phyloP scores from a whole-genome alignment of 805 yeast species.

The Ogataea naganishii region DNA sequence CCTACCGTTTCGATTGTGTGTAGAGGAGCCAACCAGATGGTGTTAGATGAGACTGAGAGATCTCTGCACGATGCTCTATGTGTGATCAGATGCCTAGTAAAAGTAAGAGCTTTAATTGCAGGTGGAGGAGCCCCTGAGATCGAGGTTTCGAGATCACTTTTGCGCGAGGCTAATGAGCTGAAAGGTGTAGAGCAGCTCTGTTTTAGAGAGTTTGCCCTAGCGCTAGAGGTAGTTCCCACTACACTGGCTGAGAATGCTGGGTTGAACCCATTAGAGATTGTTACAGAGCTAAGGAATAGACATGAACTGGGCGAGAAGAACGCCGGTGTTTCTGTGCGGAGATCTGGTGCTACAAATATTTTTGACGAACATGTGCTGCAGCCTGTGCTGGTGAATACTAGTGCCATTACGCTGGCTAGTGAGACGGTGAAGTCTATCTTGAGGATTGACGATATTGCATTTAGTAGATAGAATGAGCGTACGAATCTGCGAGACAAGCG shows the following conservation, averaged over 20 bases:
- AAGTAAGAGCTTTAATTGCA: constrained; percentile 83
- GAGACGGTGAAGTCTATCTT: constrained; percentile 94
- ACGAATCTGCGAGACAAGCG: constrained; percentile 10
- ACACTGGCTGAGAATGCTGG: constrained; percentile 96
- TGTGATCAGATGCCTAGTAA: constrained; percentile 81
- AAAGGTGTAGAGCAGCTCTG: constrained; percentile 87
- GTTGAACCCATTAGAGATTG: constrained; percentile 81
- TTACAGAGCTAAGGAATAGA: constrained; percentile 82
- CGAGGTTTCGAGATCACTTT: constrained; percentile 70
- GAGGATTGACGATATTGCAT: constrained; percentile 95
- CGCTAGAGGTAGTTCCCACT: constrained; percentile 87
- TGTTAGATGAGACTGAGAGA: constrained; percentile 94
- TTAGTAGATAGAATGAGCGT: constrained; percentile 51
- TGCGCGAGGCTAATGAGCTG: constrained; percentile 61
- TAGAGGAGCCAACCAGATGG: constrained; percentile 88
- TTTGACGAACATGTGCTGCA: constrained; percentile 91
- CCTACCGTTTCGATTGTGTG: constrained; percentile 84
- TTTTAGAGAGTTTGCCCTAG: constrained; percentile 86
- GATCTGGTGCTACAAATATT: constrained; percentile 88
- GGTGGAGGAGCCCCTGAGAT: constrained; percentile 99
- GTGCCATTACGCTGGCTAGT: constrained; percentile 90
- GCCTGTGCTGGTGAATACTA: constrained; percentile 90
- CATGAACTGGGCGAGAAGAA: constrained; percentile 86
- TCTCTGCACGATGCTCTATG: constrained; percentile 96
- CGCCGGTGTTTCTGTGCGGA: constrained; percentile 94